Evolutionary conservation across 768 basidiomycete species (phyloP).

Genomic region (Tylopilus subfusipes): DNA sequence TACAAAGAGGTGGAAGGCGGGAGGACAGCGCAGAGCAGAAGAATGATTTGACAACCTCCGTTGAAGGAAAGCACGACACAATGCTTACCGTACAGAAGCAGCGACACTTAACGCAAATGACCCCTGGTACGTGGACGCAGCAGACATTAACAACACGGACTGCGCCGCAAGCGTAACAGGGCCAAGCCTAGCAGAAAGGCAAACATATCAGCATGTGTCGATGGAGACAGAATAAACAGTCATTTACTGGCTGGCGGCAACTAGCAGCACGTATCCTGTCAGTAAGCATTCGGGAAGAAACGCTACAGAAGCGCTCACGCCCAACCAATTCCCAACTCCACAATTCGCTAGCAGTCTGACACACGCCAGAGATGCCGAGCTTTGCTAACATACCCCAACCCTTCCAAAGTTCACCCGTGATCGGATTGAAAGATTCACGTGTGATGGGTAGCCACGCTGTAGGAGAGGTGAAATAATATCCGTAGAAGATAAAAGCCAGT

Average conservation of each 20-base stretch:
- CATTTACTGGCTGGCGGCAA: constrained; percentile 52
- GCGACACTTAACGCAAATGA: constrained; percentile 83
- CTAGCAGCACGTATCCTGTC: constrained; percentile 23
- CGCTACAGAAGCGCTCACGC: constrained; percentile 19
- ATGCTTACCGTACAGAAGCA: constrained; percentile 70
- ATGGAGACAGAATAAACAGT: neutral
- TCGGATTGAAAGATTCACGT: constrained; percentile 36
- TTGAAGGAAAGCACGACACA: neutral
- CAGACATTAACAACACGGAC: constrained; percentile 75
- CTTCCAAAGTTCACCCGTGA: constrained; percentile 61
- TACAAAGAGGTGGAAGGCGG: neutral
- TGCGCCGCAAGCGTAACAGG: constrained; percentile 83
- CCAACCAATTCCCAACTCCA: constrained; percentile 94
- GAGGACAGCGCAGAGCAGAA: neutral
- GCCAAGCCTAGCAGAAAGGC: constrained; percentile 54
- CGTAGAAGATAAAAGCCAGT: constrained; percentile 58
- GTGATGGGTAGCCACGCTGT: constrained; percentile 70
- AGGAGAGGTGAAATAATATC: constrained; percentile 53
- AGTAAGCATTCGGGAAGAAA: neutral
- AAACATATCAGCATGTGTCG: neutral
- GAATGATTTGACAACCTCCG: neutral
- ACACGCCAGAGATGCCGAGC: constrained; percentile 78
- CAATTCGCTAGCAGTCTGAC: constrained; percentile 89
- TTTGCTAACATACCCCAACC: constrained; percentile 64
- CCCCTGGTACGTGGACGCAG: constrained; percentile 76